Conservation (phyloP, 2,329 filamentous ascomycete genomes). For the Trichoderma arundinaceum region DNA sequence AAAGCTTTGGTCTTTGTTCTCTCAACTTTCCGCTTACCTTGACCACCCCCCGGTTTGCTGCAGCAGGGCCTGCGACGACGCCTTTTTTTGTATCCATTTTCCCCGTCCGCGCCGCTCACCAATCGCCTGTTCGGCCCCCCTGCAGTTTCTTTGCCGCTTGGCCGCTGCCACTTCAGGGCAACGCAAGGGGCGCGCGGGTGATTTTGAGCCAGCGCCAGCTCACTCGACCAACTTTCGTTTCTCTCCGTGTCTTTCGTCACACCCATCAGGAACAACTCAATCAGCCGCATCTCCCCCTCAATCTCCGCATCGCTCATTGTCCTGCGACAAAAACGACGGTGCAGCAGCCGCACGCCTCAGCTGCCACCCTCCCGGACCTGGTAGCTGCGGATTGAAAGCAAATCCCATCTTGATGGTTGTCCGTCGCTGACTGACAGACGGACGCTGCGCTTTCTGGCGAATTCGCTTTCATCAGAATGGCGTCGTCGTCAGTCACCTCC, state of each 20-base stretch:
- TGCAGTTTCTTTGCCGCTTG: slow-evolving; percentile 21
- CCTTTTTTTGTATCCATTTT: slow-evolving; percentile 25
- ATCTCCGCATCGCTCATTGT: slow-evolving; percentile 19
- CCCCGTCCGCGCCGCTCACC: slow-evolving; percentile 19
- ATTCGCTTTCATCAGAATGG: slow-evolving; percentile 45
- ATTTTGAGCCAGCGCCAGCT: slow-evolving; percentile 16
- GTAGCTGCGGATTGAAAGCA: slow-evolving; percentile 16
- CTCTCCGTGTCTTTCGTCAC: slow-evolving; percentile 13
- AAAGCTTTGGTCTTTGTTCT: slow-evolving; percentile 3
- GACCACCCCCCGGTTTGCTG: slow-evolving; percentile 24
- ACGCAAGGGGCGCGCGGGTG: slow-evolving; percentile 20
- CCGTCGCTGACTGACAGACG: slow-evolving; percentile 34
- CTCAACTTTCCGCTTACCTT: slow-evolving; percentile 16
- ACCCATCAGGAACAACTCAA: background rate
- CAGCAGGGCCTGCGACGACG: slow-evolving; percentile 26
- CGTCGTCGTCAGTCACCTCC: slow-evolving; percentile 51
- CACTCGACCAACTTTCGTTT: slow-evolving; percentile 11
- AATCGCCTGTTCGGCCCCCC: slow-evolving; percentile 20
- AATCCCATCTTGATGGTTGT: slow-evolving; percentile 33
- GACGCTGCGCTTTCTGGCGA: slow-evolving; percentile 35
- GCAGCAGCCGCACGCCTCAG: slow-evolving; percentile 17
- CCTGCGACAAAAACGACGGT: slow-evolving; percentile 7
- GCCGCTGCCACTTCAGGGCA: slow-evolving; percentile 15
- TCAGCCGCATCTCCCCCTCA: slow-evolving; percentile 9
- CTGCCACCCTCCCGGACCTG: slow-evolving; percentile 16